Conservation (phyloP, 23 red algal genomes). For the Gracilariopsis chorda region DNA sequence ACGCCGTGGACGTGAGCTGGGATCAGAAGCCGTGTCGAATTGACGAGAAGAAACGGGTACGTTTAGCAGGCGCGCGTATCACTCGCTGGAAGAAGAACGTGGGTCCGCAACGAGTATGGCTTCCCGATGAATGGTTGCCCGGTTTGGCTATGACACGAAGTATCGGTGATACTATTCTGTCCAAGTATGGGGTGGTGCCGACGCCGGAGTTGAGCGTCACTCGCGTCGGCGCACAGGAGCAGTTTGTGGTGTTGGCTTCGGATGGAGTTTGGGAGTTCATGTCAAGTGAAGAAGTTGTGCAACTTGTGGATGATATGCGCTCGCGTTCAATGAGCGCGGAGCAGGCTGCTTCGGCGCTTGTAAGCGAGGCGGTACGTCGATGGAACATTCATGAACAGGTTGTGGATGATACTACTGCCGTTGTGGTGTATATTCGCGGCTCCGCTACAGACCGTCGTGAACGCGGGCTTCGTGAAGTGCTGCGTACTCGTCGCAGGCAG, state of each 20-base stretch:
- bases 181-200: constrained; percentile 63
- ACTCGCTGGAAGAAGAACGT: constrained; percentile 86
- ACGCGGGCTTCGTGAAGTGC: background rate
- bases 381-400: constrained; percentile 87
- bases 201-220: constrained; percentile 82
- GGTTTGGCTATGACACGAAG: constrained; percentile 99
- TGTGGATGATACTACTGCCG: constrained; percentile 93
- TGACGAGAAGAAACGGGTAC: constrained; percentile 88
- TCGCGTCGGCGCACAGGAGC: constrained; percentile 44
- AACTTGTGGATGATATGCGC: constrained; percentile 55
- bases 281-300: constrained; percentile 78
- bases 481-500: background rate
- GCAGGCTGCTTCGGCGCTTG: constrained; percentile 65
- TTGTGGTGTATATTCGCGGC: constrained; percentile 81
- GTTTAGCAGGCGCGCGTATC: constrained; percentile 77
- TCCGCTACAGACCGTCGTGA: background rate
- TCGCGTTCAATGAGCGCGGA: background rate
- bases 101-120: constrained; percentile 93
- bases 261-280: constrained; percentile 99
- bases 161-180: constrained; percentile 87
- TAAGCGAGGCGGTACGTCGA: constrained; percentile 83
- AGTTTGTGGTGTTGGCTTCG: constrained; percentile 80
- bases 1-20: constrained; percentile 73
- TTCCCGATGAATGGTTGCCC: constrained; percentile 87
- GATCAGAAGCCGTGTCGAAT: constrained; percentile 81